Base-by-base conservation (phyloP, 2,329 filamentous ascomycete genomes). In the Nemania sp. region DNA sequence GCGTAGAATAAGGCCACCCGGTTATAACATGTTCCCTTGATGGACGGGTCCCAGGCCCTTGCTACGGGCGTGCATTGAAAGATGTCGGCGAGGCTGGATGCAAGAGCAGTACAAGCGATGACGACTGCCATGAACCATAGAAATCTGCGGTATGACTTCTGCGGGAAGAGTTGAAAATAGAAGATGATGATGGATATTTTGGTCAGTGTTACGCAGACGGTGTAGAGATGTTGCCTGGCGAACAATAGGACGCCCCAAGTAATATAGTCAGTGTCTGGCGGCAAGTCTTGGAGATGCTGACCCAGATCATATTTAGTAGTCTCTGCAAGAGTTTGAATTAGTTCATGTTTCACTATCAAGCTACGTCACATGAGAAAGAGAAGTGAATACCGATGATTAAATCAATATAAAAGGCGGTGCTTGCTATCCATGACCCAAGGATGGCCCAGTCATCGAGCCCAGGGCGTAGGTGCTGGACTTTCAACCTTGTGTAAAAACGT, bases 301-400 rank as follows among this genome's bases (percentile, higher is more conserved):
- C 48, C 48, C 7, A 45, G 48, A 33, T 41, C 48, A 45, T 51
- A 51, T 44, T 24, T 39, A 9, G 48, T 51, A n/a, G n/a, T n/a
- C 40, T 51, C 48, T 51, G 14, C 31, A 9, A 24, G 39, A 14
- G 31, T 3, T 39, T 9, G 19, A 3, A 19, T 51, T n/a, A 51
- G 48, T 31, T 7, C 19, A 22, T 9, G 17, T 30, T 26, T 12
- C 6, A 11, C 9, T 17, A 31, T 17, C 24, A 23, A 39, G n/a
- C n/a, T n/a, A n/a, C n/a, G n/a, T n/a, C n/a, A n/a, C n/a, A n/a
- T n/a, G n/a, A n/a, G n/a, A n/a, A n/a, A n/a, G n/a, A n/a, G n/a
- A n/a, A n/a, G n/a, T n/a, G n/a, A n/a, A n/a, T n/a, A n/a, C n/a
- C n/a, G n/a, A n/a, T n/a, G n/a, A n/a, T n/a, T n/a, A n/a, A n/a